Evolutionary conservation across 495 filamentous ascomycete species (phyloP), one percentile per base, ranked within the genome.

Genomic region (Copromyces sp.): DNA sequence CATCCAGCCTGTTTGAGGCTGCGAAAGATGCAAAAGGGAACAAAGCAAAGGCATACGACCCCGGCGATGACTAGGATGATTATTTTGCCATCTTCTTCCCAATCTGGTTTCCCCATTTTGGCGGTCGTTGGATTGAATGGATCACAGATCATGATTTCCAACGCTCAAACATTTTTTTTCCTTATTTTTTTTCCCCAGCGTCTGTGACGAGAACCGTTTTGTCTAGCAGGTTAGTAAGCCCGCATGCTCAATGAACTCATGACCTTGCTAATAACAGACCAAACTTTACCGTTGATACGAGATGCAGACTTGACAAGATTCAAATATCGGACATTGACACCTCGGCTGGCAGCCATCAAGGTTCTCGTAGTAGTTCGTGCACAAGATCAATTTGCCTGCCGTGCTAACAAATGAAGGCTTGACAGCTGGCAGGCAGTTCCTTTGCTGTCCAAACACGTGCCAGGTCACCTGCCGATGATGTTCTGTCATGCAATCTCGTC

Each of bases 11-110:
- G 39, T 68, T 73, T 71, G 11, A 78, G 24, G 45, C 75, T 74
- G 14, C 75, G 32, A n/a, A 65, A 14, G 35, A 47, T 24, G 37
- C 72, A 42, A 11, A 78, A 16, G n/a, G 75, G 72, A 24, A 77
- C n/a, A 71, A 75, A 78, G 39, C 68, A 45, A n/a, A 77, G 74
- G 65, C 75, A 74, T 9, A 75, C 29, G n/a, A 73, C 41, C 16
- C 69, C 4, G 44, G 59, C 68, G 53, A 78, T 78, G 37, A 69
- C 20, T 38, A 78, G 32, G 11, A 77, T 71, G 35, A 68, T 71
- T 2, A 38, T 38, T 12, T 44, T 74, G 12, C 45, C 32, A 40
- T 75, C 65, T 47, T 69, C 70, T 20, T 74, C 20, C 72, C 70
- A 73, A 3, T 59, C 73, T 35, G 29, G 14, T 38, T 41, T 45